Base-by-base conservation (phyloP, 2,329 filamentous ascomycete genomes). In the Diaporthe citri region DNA sequence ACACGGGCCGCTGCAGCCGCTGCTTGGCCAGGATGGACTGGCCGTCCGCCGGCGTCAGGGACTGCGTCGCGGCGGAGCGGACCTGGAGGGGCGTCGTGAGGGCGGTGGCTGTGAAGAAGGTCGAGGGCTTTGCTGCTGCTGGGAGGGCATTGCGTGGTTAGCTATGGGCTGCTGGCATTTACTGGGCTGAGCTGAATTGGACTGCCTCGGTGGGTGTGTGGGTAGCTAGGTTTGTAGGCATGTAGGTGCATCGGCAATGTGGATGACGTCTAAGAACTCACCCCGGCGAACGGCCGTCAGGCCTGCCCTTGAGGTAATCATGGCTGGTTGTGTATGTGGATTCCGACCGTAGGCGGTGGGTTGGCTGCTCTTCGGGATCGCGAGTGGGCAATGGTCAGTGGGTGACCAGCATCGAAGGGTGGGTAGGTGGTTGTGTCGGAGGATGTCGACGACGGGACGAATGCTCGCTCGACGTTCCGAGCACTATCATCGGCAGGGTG, bases 1-100 rank as follows among this genome's bases (percentile, higher is more conserved):
- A 90, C 80, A 98, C 89, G 82, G 96, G 96, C 71, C 96, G 96
- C 81, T 89, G 86, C 73, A 93, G 89, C 81, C 96, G 96, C 88
- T 98, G 96, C 82, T 91, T 87, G 81, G 90, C 92, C 82, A 98
- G 94, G 85, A 97, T 91, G 79, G 89, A 82, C 78, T 90, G 81
- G 78, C 85, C 90, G 76, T 93, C 87, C 71, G 84, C 79, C 71
- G 86, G 83, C 76, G 89, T 87, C 80, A 93, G 80, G 82, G 89
- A 89, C 80, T 90, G 84, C 73, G 91, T 92, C 55, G 90, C 86
- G 80, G 90, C 86, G 80, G 82, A 80, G 79, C 89, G 89, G 86
- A 81, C 79, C 84, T 85, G 76, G n/a, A 17, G n/a, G 9, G 55
- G 48, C 34, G 71, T 64, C 20, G 46, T 43, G 79, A 89, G 86